phyloP scores from a whole-genome alignment of 257 asterid genomes.

The Handroanthus guayacan region DNA sequence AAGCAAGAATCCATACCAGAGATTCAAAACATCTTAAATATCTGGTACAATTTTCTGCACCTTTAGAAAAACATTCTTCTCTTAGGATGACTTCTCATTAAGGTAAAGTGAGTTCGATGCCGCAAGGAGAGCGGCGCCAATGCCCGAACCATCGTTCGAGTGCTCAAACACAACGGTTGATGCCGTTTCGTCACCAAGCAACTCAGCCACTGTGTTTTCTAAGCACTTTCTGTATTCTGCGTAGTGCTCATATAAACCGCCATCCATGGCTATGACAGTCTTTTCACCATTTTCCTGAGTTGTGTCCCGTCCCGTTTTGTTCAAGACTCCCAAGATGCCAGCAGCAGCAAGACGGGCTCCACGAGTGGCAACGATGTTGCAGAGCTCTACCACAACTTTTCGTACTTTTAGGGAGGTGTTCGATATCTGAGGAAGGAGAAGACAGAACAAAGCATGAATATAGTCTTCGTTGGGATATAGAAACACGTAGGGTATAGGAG shows the following conservation, averaged over 20 bases:
- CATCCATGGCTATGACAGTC: slow-evolving; percentile 83
- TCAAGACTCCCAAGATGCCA: slow-evolving; percentile 71
- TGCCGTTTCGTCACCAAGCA: slow-evolving; percentile 58
- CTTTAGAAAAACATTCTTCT: neutral
- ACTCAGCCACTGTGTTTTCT: slow-evolving; percentile 61
- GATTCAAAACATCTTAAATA: neutral
- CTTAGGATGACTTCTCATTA: slow-evolving; percentile 36
- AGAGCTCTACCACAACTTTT: slow-evolving; percentile 68
- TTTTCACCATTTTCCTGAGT: slow-evolving; percentile 47
- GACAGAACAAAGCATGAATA: neutral
- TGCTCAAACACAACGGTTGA: slow-evolving; percentile 60
- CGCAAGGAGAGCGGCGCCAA: slow-evolving; percentile 90
- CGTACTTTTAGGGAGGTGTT: slow-evolving; percentile 66
- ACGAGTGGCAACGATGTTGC: slow-evolving; percentile 80
- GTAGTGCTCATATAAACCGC: slow-evolving; percentile 84
- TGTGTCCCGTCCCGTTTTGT: slow-evolving; percentile 76
- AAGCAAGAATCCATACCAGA: neutral
- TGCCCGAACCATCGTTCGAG: slow-evolving; percentile 88
- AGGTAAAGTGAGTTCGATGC: slow-evolving; percentile 79
- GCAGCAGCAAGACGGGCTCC: slow-evolving; percentile 93
- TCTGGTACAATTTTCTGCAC: neutral
- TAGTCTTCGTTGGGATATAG: neutral
- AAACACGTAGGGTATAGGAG: neutral
- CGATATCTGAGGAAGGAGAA: slow-evolving; percentile 52
- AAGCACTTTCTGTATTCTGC: slow-evolving; percentile 67